Evolutionary conservation across 2,329 filamentous ascomycete genomes (phyloP), one percentile per base, ranked within the genome.

Genomic region (Onygenales sp.): DNA sequence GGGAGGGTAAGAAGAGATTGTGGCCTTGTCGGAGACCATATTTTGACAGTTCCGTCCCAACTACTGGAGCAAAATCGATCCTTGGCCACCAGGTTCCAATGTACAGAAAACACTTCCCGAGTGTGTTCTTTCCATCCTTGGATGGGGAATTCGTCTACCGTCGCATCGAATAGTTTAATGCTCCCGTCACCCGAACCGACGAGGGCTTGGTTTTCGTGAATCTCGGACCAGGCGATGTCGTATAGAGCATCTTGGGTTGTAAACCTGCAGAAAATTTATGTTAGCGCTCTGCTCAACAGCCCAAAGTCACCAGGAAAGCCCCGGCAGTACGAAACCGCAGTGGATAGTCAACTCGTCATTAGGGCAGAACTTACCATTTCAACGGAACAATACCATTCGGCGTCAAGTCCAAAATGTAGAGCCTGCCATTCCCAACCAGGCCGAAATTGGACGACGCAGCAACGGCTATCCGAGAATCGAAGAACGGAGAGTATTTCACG

Each of bases 401-500:
- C 3, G 89, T 94, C 59, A 98, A 74, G 33, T 85, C 86, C 31
- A 97, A 78, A 54, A 92, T 84, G 66, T 88, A 97, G 1, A 97
- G 74, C 43, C 91, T 83, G 9, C 93, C 93, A 75, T 98, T 98
- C 47, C 93, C 93, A 38, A 98, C 92, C 41, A 98, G 87, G 41
- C 93, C 93, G 73, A 93, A 98, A 76, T 98, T 97, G 59, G 92
- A 84, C n/a, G 90, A 87, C 1, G 87, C 81, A 33, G 89, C 88
- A 63, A 96, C 90, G 54, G 92, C 92, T 59, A 98, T 83, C 58
- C 91, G 85, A 60, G 88, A 93, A 75, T 97, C 93, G 75, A 94
- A 95, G 76, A 96, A 98, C 6, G 93, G 93, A 53, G 92, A 97
- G 78, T 97, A 98, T 74, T 96, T 95, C 72, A 96, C 90, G 61